Evolutionary conservation across 1,284 basidiomycete genomes (phyloP), one percentile per base, ranked within the genome.

Genomic region (Agroathelia rolfsii): DNA sequence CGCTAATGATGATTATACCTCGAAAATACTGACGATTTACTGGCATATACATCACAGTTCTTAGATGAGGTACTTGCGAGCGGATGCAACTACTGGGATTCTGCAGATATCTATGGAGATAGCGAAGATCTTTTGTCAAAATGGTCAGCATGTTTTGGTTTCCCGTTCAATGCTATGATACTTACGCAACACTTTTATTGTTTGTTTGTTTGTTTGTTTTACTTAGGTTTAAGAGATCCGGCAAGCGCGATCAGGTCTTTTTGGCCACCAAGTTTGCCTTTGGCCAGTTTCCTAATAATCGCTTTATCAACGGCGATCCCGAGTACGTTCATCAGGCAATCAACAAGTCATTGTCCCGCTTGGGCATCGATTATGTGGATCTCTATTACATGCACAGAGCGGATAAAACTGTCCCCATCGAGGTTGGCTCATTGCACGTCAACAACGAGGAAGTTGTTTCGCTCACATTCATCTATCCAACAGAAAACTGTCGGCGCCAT

Each of bases 251-350:
- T 33, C 52, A 62, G 27, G 62, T 67, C 33, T 67, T 66, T 51
- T 48, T 69, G 1, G 64, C 63, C 2, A 66, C 63, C 18, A 77
- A 77, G 47, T 72, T 72, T 40, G 69, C 66, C 0, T 39, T 61
- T 31, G 44, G 35, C 9, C 34, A 32, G 4, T 26, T 36, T 4
- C 33, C 36, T 3, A 41, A 30, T 3, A 39, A 16, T 18, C 21
- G 37, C 15, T 7, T 28, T 1, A 37, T 59, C 21, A 47, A 53
- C 35, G 55, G 55, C 13, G 45, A 51, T 11, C 53, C 62, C 0
- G 53, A 52, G 13, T 59, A 59, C 32, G 56, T 57, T 26, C 52
- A 49, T 13, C 32, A 53, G 34, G 53, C 58, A 1, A 40, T 55
- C 24, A 53, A 60, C 19, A 47, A 45, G 34, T 64, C 62, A 5